These are phyloP conservation scores for Euphorbia schlechtendalii DNA, from an alignment of 441 rosid species.

Conservation along the genomic window DNA sequence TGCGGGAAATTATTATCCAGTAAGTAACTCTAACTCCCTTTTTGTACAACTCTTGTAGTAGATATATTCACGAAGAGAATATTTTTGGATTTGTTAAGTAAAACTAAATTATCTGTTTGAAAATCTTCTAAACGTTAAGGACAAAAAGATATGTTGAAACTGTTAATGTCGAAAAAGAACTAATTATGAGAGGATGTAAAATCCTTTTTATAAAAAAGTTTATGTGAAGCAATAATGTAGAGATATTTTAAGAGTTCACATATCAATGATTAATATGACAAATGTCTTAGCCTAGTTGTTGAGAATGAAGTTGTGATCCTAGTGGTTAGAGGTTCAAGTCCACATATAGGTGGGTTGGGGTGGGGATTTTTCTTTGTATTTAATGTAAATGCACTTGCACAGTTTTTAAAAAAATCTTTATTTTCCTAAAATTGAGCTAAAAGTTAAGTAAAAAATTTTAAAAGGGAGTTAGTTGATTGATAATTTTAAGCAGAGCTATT, in stretches of 20 bases:
- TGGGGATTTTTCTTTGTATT: no score
- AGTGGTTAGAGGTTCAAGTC: no score
- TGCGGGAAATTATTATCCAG: constrained; percentile 98
- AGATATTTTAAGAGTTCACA: no score
- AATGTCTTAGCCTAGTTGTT: no score
- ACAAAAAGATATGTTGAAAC: background rate
- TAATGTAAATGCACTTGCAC: no score
- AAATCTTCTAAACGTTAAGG: background rate
- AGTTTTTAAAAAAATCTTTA: no score
- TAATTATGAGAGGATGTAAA: background rate
- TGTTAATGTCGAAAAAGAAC: background rate
- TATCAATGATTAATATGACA: background rate
- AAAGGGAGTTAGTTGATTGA: no score
- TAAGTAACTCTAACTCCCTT: constrained; percentile 31
- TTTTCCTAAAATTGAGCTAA: background rate
- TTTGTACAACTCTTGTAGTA: background rate
- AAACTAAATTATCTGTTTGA: background rate
- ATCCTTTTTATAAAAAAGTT: background rate
- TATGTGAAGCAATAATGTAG: background rate
- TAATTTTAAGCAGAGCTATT: no score
- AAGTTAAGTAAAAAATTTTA: background rate
- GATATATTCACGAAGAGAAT: background rate
- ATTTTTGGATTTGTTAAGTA: background rate
- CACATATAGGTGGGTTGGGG: no score
- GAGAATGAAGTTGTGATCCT: no score